Conservation (phyloP, 345 rosid species). For the Rhizophora apiculata region DNA sequence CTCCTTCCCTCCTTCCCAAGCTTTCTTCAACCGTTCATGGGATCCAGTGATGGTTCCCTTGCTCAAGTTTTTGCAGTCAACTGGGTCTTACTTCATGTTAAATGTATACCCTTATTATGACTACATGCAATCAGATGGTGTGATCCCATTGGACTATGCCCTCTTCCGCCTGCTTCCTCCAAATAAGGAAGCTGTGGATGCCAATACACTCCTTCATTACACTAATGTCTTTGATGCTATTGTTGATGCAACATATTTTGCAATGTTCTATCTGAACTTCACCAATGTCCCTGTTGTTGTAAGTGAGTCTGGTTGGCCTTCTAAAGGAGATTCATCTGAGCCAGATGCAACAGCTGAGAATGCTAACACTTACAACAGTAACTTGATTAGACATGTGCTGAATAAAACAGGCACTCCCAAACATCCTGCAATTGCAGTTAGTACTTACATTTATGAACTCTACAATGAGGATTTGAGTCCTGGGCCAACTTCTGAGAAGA, state of each 20-base stretch:
- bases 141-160: conserved; percentile 86
- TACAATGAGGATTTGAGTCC: conserved; percentile 86
- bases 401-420: conserved; percentile 96
- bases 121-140: conserved; percentile 69
- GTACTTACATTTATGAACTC: conserved; percentile 91
- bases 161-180: conserved; percentile 95
- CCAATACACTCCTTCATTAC: conserved; percentile 91
- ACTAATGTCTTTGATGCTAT: conserved; percentile 93
- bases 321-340: conserved; percentile 76
- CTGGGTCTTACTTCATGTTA: conserved; percentile 78
- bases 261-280: conserved; percentile 80
- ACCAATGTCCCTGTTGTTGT: conserved; percentile 79
- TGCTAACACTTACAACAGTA: conserved; percentile 92
- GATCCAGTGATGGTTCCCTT: conserved; percentile 87
- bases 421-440: conserved; percentile 67
- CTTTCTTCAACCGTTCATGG: conserved; percentile 93
- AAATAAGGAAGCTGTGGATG: conserved; percentile 93
- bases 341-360: conserved; percentile 74
- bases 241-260: conserved; percentile 89
- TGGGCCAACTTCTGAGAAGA: conserved; percentile 70
- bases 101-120: conserved; percentile 91
- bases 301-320: conserved; percentile 98
- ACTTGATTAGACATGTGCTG: conserved; percentile 82
- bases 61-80: conserved; percentile 80
- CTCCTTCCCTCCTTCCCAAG: conserved; percentile 98